Evolutionary conservation across 805 yeast genomes (phyloP), one percentile per base, ranked within the genome.

Genomic region (Wickerhamiella lipophila): DNA sequence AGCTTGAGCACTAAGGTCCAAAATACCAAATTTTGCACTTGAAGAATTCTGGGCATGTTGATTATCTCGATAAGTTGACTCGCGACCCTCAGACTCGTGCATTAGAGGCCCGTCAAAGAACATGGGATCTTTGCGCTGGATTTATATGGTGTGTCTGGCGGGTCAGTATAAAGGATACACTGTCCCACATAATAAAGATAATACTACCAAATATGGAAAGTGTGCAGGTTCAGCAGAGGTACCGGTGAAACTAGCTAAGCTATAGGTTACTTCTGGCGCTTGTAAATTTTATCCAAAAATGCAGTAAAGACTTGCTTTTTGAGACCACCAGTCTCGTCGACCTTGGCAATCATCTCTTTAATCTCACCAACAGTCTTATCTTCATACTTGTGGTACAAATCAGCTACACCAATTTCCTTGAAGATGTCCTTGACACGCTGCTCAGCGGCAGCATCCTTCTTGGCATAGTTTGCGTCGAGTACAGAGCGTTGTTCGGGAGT

Each of bases 321-420:
- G 69, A 92, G 83, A n/a, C 98, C 98, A 61, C 94, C 78, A 19
- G 83, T 71, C 68, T 89, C 97, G 62, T 92, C 97, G 51, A 83
- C 68, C 25, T 72, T 59, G n/a, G 74, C 74, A 55, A 92, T 92
- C 63, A 77, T 72, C 35, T 64, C 64, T 59, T 69, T 76, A 62
- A 92, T 72, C 52, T 81, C 76, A 43, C 66, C 66, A 27, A 84
- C 95, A 51, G 79, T 66, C 36, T 70, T 64, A 60, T 88, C 96
- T 70, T 92, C 98, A 66, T 89, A 92, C 50, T 78, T 77, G 42
- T 72, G 74, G 68, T 86, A 92, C 52, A 76, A 69, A 53, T 77
- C 63, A 53, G 80, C 84, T 55, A 92, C 76, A 35, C 78, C 74
- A 65, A 92, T 71, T 46, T 84, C 85, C 49, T 68, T 67, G 71